These are phyloP conservation scores for Fagus crenata DNA, from an alignment of 306 rosid genomes.

Conservation along the genomic window DNA sequence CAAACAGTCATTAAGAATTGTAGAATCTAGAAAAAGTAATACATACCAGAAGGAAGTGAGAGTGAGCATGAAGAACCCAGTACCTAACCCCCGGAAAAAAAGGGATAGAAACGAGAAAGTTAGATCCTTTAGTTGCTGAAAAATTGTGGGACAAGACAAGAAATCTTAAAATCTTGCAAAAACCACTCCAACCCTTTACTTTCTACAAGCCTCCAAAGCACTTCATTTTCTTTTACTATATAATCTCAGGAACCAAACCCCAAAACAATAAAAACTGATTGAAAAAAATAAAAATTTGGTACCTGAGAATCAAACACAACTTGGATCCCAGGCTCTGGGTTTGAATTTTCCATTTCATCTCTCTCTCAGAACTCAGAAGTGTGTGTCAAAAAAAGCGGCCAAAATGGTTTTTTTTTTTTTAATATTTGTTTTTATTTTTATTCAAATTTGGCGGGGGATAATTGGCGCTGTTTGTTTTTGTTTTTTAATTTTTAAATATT, in stretches of 20 bases:
- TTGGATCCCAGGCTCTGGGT: constrained; percentile 4
- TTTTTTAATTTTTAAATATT: not conserved
- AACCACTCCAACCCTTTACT: not conserved
- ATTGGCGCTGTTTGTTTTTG: constrained; percentile 21
- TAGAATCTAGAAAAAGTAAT: constrained; percentile 7
- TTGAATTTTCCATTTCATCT: constrained; percentile 40
- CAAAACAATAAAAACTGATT: not conserved
- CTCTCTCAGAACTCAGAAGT: not conserved
- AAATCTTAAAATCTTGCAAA: not conserved
- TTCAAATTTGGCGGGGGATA: constrained; percentile 19
- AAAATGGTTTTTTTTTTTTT: not conserved
- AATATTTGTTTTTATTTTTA: not conserved
- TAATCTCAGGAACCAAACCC: constrained; percentile 33
- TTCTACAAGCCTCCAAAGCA: not conserved
- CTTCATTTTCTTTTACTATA: not conserved
- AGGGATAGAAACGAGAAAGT: not conserved
- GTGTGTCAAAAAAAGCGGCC: not conserved
- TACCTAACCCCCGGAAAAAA: constrained; percentile 37
- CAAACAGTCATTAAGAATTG: constrained; percentile 10
- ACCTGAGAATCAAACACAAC: constrained; percentile 49
- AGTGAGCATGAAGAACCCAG: constrained; percentile 26
- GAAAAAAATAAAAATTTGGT: not conserved
- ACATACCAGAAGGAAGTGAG: constrained; percentile 63
- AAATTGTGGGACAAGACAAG: not conserved
- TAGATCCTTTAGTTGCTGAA: not conserved